Base-by-base conservation (phyloP, 2,329 filamentous ascomycete species). In the Fusarium guadeloupense region DNA sequence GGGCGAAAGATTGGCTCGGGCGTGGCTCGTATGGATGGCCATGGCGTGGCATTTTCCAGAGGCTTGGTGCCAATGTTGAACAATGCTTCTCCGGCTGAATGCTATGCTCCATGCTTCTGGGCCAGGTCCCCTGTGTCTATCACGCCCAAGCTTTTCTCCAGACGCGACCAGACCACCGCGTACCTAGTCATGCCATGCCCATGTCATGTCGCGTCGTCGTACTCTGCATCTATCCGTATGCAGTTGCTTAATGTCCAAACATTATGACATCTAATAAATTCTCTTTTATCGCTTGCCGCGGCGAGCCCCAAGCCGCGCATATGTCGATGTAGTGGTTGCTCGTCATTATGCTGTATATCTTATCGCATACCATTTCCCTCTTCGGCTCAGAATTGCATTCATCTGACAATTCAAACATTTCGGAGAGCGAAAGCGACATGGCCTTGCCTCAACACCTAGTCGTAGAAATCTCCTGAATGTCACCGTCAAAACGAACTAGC, bases 401-500 rank as follows among this genome's bases (percentile, higher is more conserved):
- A 9, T 26, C 44, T 41, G 59, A 31, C 47, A 44, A 54, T 59
- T 59, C 19, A 47, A n/a, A 53, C 28, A 40, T 34, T 33, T 31
- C 40, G 56, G 39, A 35, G 21, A 42, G 39, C 28, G 26, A 54
- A 46, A 31, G 28, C 28, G 28, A n/a, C 28, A 50, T 48, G 55
- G 44, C 48, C 53, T 54, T 62, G 59, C 55, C 50, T 63, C 45
- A 59, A 33, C 47, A 50, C 54, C 43, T 25, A 58, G 58, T 56
- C 62, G 53, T 62, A 48, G 54, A 40, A 55, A 58, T 63, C 52
- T 55, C 52, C 43, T 65, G 54, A 40, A 68, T 59, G 59, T 66
- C 64, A 66, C 59, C 41, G 39, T 46, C 54, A 53, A 53, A 21
- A 46, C 54, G 25, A 45, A 51, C 60, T 44, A 59, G 21, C 43